Percentiles rank a stretch among this genome's conserved stretches.
phyloP scores from a whole-genome alignment of 768 basidiomycete genomes.

The Pleurotus pulmonarius region DNA sequence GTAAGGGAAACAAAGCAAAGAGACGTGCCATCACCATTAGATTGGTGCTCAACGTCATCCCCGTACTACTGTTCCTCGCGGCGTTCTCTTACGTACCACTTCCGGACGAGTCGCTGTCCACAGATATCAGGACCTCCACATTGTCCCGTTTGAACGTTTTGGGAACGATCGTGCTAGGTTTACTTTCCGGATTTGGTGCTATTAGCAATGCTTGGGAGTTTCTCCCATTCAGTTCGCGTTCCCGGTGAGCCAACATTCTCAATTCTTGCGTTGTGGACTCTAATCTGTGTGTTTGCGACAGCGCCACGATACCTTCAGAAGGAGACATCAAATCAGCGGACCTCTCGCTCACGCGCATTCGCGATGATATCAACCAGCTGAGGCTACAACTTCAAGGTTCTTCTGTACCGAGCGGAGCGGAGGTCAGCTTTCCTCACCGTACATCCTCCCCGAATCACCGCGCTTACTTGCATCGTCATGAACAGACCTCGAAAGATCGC shows the following conservation, averaged over 20 bases:
- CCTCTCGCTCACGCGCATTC: constrained; percentile 54
- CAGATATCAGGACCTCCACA: constrained; percentile 42
- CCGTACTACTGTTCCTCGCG: constrained; percentile 54
- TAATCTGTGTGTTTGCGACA: background rate
- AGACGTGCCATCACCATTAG: background rate
- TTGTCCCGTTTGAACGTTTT: constrained; percentile 68
- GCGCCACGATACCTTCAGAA: constrained; percentile 40
- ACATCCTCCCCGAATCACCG: too few species aligned
- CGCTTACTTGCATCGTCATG: constrained; percentile 7
- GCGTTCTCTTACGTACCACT: constrained; percentile 66
- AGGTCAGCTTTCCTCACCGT: constrained; percentile 12
- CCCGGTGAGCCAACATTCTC: constrained; percentile 15
- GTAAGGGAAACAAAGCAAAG: constrained; percentile 11
- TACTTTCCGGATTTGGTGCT: constrained; percentile 78
- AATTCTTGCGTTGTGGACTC: background rate
- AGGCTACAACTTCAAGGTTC: constrained; percentile 24
- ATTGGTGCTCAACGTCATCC: constrained; percentile 38
- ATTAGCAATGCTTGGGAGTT: constrained; percentile 64
- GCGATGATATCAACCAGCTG: constrained; percentile 49
- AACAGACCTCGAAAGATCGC: background rate
- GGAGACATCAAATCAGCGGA: constrained; percentile 53
- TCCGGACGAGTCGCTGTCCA: constrained; percentile 40
- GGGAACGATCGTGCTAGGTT: constrained; percentile 75
- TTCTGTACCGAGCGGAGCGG: constrained; percentile 15
- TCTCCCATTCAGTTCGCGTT: constrained; percentile 37